Conservation (phyloP, 495 filamentous ascomycete species). For the Aspergillus bridgeri region DNA sequence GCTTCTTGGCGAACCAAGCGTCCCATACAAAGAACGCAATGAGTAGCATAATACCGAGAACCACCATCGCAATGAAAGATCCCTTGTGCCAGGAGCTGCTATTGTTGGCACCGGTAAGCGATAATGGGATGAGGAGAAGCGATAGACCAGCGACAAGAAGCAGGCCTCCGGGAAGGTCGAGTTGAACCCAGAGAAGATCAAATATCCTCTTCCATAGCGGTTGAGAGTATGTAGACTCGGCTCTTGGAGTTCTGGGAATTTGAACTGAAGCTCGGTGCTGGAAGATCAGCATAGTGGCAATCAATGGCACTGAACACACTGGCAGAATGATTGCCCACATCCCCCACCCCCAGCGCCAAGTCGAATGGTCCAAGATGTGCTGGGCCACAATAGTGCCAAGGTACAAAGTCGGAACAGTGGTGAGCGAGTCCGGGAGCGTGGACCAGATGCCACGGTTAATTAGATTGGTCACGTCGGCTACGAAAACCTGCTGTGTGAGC, state of each 20-base stretch:
- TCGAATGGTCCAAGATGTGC: conserved; percentile 17
- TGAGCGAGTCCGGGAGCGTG: conserved; percentile 24
- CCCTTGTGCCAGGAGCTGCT: conserved; percentile 53
- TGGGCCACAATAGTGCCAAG: conserved; percentile 22
- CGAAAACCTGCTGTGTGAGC: conserved; percentile 26
- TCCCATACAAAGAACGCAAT: conserved; percentile 53
- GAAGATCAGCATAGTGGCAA: conserved; percentile 22
- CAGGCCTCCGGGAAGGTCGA: conserved; percentile 19
- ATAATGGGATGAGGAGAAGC: conserved; percentile 22
- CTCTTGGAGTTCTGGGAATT: not conserved
- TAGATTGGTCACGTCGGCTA: conserved; percentile 28
- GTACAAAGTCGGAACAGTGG: conserved; percentile 21
- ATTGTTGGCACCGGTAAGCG: conserved; percentile 21
- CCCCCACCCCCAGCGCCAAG: conserved; percentile 29
- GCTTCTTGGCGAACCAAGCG: conserved; percentile 60
- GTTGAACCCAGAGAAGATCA: conserved; percentile 20
- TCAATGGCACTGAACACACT: conserved; percentile 16
- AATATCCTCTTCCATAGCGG: conserved; percentile 15
- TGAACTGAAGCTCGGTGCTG: conserved; percentile 14
- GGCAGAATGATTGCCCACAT: conserved; percentile 28
- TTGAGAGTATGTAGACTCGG: conserved; percentile 4
- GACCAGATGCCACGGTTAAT: conserved; percentile 28
- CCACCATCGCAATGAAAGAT: conserved; percentile 65
- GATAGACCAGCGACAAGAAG: conserved; percentile 22
- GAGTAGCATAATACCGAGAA: conserved; percentile 57